Evolutionary conservation across 2,329 filamentous ascomycete species (phyloP).

Genomic region (Epichloe amarillans): DNA sequence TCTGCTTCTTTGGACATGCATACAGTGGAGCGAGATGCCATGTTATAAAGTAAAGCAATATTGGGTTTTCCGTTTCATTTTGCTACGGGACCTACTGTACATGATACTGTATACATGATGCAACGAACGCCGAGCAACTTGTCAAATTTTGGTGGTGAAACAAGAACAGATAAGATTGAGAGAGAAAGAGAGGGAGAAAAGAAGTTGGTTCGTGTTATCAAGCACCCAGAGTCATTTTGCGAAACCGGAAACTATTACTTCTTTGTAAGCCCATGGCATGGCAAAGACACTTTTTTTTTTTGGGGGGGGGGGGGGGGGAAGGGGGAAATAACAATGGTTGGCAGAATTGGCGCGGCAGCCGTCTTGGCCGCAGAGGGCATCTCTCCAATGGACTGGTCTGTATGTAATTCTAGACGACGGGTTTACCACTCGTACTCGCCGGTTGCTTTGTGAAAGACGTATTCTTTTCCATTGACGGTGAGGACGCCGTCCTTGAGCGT

Average conservation of each 20-base stretch:
- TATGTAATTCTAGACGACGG: too few relatives aligned
- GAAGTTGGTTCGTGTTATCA: too few relatives aligned
- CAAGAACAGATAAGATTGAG: too few relatives aligned
- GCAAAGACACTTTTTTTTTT: too few relatives aligned
- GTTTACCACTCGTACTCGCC: slow-evolving; percentile 94
- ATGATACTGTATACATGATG: slow-evolving; percentile 1
- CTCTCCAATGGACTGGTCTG: too few relatives aligned
- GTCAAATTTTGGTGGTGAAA: background rate
- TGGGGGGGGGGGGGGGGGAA: too few relatives aligned
- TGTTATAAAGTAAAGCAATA: background rate
- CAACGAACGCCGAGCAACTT: background rate
- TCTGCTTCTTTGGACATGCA: too few relatives aligned
- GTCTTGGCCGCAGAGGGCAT: background rate
- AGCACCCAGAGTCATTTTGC: too few relatives aligned
- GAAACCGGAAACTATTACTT: too few relatives aligned
- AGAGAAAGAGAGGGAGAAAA: too few relatives aligned
- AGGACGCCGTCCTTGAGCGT: slow-evolving; percentile 93
- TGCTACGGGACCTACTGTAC: background rate
- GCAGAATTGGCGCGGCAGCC: background rate
- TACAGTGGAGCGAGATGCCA: too few relatives aligned
- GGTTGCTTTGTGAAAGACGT: slow-evolving; percentile 93
- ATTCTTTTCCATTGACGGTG: slow-evolving; percentile 87
- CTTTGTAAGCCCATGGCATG: too few relatives aligned
- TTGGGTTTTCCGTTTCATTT: background rate
- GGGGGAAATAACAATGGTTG: background rate